Base-by-base conservation (phyloP, 306 rosid species). In the Trifolium dubium region DNA sequence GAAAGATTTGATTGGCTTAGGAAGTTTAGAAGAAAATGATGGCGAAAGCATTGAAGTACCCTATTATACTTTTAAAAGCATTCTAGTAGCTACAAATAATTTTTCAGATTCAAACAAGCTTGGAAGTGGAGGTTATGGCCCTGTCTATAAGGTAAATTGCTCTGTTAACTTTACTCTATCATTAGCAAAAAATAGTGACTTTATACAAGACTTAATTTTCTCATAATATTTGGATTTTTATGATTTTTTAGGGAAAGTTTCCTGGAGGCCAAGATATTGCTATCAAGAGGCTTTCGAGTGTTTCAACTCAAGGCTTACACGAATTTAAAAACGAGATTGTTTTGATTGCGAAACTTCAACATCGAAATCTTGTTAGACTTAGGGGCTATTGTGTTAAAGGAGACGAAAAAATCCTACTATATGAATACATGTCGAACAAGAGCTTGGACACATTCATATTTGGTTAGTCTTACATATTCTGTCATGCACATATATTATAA, bases 111-210 rank as follows among this genome's bases (percentile, higher is more conserved):
- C 77, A 56, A 84, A 84, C 66, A 83, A 77, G 72, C 82, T 84
- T 9, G 91, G 89, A 61, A 62, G 10, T 40, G 93, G 91, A 30
- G 93, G 94, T n/a, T 86, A 81, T 41, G 47, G 12, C 46, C 46
- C 47, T 41, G 13, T 41, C 5, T 41, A 41, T 41, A 41, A 41
- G 47, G 47, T 41, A 41, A 3, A 1, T 61, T 9, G 12, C 31
- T 64, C 47, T 37, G 1, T 76, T 2, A n/a, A 70, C 18, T 31
- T 12, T 11, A 59, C 40, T 59, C 15, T 58, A 17, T 59, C 39
- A 10, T 8, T 18, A 29, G 4, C 37, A 12, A 59, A 12, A 59
- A 31, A 10, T 35, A 31, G 12, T 2, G 10, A 49, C 6, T 15
- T 17, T 28, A 18, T 29, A 35, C 17, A 29, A 29, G 35, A 11